These are phyloP conservation scores for Sporisorium scitamineum DNA, from an alignment of 1,284 basidiomycete genomes.

Conservation along the genomic window DNA sequence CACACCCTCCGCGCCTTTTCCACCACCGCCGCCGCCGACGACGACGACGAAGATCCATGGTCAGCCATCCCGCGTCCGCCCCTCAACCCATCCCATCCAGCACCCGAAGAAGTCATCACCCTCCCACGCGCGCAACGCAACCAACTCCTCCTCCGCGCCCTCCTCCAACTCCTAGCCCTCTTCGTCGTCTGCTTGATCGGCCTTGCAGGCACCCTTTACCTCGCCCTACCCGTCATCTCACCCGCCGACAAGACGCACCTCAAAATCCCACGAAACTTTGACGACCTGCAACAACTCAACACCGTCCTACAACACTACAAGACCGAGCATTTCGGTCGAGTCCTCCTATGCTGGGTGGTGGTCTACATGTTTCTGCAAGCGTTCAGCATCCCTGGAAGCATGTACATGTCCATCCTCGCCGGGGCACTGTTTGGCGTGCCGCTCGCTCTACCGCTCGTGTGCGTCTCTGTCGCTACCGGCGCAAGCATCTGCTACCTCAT, in stretches of 20 bases:
- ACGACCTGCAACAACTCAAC: conserved; percentile 69
- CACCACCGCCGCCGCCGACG: neutral
- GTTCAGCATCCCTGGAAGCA: conserved; percentile 94
- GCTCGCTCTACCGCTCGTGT: conserved; percentile 87
- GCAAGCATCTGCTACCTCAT: conserved; percentile 93
- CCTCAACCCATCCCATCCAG: neutral
- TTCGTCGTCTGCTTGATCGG: conserved; percentile 55
- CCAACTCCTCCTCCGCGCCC: conserved; percentile 47
- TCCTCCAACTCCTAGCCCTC: conserved; percentile 38
- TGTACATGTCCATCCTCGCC: conserved; percentile 96
- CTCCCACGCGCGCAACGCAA: conserved; percentile 29
- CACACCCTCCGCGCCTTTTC: conserved; percentile 45
- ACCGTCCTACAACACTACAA: conserved; percentile 70
- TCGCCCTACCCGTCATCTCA: conserved; percentile 56
- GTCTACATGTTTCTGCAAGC: conserved; percentile 95
- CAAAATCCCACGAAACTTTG: conserved; percentile 69
- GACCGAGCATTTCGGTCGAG: conserved; percentile 66
- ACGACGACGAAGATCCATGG: conserved; percentile 39
- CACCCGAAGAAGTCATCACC: neutral
- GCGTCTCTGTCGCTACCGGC: conserved; percentile 89
- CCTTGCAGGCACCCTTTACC: conserved; percentile 51
- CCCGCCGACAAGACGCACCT: conserved; percentile 52
- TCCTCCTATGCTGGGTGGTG: conserved; percentile 69
- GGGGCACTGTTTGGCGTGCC: conserved; percentile 97
- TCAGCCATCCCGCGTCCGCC: conserved; percentile 25